Evolutionary conservation across 1,284 basidiomycete genomes (phyloP).

Genomic region (Cryptococcus amylolentus): DNA sequence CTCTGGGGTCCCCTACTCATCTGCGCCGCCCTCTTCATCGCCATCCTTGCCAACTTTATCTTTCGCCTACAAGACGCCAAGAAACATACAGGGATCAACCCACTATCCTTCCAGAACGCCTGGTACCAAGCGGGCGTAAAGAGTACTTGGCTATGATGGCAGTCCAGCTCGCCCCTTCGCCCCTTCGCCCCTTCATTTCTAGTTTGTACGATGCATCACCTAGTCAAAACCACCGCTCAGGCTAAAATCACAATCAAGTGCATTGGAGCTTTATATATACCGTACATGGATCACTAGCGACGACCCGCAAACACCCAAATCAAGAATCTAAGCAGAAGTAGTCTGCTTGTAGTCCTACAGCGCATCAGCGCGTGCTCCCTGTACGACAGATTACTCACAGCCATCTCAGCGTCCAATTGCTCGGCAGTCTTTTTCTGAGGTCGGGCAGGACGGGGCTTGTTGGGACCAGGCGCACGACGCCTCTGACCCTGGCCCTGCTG

Average conservation of each 20-base stretch:
- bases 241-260: neutral
- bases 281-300: no score
- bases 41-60: slow-evolving; percentile 80
- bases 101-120: slow-evolving; percentile 31
- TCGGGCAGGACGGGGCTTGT: slow-evolving; percentile 40
- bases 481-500: slow-evolving; percentile 38
- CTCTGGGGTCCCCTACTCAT: slow-evolving; percentile 76
- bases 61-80: slow-evolving; percentile 55
- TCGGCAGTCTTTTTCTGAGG: slow-evolving; percentile 56
- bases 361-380: neutral
- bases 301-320: no score
- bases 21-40: slow-evolving; percentile 73
- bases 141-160: slow-evolving; percentile 14
- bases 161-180: no score
- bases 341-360: slow-evolving; percentile 38
- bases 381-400: slow-evolving; percentile 56
- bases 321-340: slow-evolving; percentile 12
- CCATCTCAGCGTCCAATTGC: slow-evolving; percentile 63
- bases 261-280: neutral
- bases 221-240: neutral
- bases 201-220: neutral
- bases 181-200: neutral
- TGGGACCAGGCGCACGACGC: slow-evolving; percentile 55
- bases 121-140: slow-evolving; percentile 33
- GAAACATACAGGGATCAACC: slow-evolving; percentile 30